A percentile compares a stretch with the other conserved stretches of the same genome.
Evolutionary conservation across 768 basidiomycete genomes (phyloP).

Genomic region (Collybia sp.): DNA sequence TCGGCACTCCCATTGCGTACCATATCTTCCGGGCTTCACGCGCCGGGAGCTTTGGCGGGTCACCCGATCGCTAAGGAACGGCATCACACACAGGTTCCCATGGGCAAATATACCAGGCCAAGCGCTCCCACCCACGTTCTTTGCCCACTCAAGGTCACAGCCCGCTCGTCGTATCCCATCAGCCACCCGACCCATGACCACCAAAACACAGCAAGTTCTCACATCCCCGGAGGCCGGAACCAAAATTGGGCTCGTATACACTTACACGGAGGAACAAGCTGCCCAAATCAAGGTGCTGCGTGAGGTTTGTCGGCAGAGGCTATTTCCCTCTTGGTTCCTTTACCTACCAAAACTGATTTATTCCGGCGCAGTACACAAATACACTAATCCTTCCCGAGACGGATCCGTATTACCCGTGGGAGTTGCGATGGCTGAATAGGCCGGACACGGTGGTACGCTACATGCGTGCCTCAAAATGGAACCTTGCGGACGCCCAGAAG

Average conservation of each 20-base stretch:
- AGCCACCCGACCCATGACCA: conserved; percentile 8
- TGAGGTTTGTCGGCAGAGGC: conserved; percentile 39
- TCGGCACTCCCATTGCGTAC: too few species aligned
- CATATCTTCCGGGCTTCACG: too few species aligned
- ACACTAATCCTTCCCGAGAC: conserved; percentile 57
- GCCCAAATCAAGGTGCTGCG: conserved; percentile 54
- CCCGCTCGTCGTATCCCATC: conserved; percentile 4
- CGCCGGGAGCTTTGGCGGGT: too few species aligned
- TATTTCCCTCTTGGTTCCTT: neutral
- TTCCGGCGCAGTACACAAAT: conserved; percentile 53
- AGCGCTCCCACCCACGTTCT: too few species aligned
- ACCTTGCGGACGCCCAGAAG: conserved; percentile 68
- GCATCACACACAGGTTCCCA: too few species aligned
- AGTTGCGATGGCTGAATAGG: conserved; percentile 67
- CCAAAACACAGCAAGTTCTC: conserved; percentile 37
- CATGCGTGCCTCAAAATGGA: conserved; percentile 86
- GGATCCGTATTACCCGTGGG: conserved; percentile 76
- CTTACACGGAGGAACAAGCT: conserved; percentile 62
- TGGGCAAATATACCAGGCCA: too few species aligned
- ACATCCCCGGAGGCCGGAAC: conserved; percentile 52
- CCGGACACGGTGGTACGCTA: conserved; percentile 71
- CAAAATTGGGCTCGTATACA: conserved; percentile 45
- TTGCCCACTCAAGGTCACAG: too few species aligned
- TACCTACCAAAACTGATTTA: neutral
- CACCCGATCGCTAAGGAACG: too few species aligned